Evolutionary conservation across 1,284 basidiomycete genomes (phyloP), one percentile per base, ranked within the genome.

Genomic region (Albatrellus sp.): DNA sequence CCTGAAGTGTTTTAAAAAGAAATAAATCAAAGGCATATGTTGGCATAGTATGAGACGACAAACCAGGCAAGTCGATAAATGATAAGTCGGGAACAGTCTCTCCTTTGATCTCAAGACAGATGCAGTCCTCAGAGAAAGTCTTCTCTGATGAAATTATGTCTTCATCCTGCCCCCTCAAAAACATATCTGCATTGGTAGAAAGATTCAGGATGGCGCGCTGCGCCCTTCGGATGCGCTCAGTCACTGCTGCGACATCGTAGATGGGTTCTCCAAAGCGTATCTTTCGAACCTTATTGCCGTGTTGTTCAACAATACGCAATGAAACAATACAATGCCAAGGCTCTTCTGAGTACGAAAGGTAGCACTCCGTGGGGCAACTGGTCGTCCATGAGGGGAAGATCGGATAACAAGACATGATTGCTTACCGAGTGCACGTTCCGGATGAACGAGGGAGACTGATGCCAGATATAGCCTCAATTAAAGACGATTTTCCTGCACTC

Each of bases 301-400:
- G 52, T 0, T 60, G 54, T 46, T 77, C 69, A 0, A 61, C 66
- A 44, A 73, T 69, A 5, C 51, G 50, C 11, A 59, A 31, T 1
- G 49, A 53, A 2, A 59, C 50, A 1, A 19, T 40, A 36, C 85
- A 88, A 40, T 63, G 60, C 85, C 85, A 88, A 0, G 62, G 55
- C 0, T 54, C 53, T 3, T 59, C 48, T 0, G 71, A 70, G 11
- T 62, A 56, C 0, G 72, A 65, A 0, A 86, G 65, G 9, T 74
- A 70, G 50, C 78, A 81, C 50, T 86, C 82, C 0, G 77, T 83
- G 0, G 83, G 80, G 48, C 80, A 84, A n/a, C 82, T 85, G 31
- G 43, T 46, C 28, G 42, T 50, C 24, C 35, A 17, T 24, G 7
- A 5, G 32, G 16, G 10, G 12, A 9, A 19, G 24, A 24, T 34